Percentiles rank a stretch among this genome's conserved stretches.
Conservation (phyloP, 2,329 filamentous ascomycete genomes). For the Nigrospora osmanthi region DNA sequence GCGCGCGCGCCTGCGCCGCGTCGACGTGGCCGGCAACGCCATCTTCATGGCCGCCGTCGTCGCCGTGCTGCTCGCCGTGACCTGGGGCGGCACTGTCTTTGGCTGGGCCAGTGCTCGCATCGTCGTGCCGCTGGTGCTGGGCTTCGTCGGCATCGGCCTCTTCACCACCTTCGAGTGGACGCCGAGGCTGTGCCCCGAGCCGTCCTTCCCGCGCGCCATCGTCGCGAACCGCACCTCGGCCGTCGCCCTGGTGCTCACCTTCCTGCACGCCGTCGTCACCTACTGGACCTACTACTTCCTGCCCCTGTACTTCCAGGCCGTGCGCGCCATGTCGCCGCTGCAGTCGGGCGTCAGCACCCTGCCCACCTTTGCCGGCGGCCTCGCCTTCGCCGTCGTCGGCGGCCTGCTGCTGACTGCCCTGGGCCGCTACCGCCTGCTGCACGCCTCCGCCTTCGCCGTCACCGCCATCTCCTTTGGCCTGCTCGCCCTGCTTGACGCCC, state of each 20-base stretch:
- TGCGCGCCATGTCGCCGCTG: constrained; percentile 18
- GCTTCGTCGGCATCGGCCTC: constrained; percentile 23
- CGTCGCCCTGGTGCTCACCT: constrained; percentile 19
- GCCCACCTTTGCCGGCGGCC: constrained; percentile 31
- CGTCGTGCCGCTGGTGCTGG: constrained; percentile 28
- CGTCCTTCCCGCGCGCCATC: constrained; percentile 29
- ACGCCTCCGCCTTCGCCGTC: constrained; percentile 8
- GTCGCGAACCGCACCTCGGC: constrained; percentile 31
- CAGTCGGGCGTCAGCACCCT: constrained; percentile 24
- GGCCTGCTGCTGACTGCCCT: constrained; percentile 9
- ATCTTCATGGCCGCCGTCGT: constrained; percentile 23
- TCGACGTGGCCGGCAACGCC: constrained; percentile 28
- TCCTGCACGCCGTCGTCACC: constrained; percentile 21
- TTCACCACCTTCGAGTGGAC: constrained; percentile 25
- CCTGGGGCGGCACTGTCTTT: constrained; percentile 24
- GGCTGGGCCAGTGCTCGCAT: constrained; percentile 24
- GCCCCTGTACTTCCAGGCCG: constrained; percentile 3
- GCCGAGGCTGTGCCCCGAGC: constrained; percentile 8
- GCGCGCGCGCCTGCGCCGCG: constrained; percentile 32
- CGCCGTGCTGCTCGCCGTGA: constrained; percentile 25
- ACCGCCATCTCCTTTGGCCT: constrained; percentile 25
- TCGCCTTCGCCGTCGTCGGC: constrained; percentile 24
- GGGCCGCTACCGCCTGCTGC: not conserved
- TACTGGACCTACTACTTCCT: constrained; percentile 1
- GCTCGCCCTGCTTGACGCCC: constrained; percentile 11